A percentile compares a stretch with the other conserved stretches of the same genome.
Evolutionary conservation across 495 filamentous ascomycete genomes (phyloP).

Genomic region (Tuber indicum): DNA sequence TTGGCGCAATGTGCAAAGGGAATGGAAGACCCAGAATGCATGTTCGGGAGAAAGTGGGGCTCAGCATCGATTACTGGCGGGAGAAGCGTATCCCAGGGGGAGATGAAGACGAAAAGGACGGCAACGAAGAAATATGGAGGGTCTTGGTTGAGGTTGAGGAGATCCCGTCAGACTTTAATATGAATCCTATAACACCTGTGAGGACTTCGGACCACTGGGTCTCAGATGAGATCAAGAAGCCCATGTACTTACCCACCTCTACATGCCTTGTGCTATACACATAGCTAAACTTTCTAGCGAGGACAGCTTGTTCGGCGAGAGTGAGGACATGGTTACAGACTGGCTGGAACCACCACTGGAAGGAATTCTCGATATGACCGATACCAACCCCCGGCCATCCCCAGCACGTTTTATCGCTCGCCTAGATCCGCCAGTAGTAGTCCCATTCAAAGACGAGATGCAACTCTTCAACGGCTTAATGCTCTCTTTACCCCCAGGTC

Average conservation of each 20-base stretch:
- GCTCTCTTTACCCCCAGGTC: conserved; percentile 48
- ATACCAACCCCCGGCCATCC: conserved; percentile 44
- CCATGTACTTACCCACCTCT: conserved; percentile 15
- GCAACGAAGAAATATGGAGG: conserved; percentile 51
- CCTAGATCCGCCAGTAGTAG: conserved; percentile 73
- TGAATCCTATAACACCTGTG: conserved; percentile 49
- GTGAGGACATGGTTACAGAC: conserved; percentile 50
- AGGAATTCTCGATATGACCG: conserved; percentile 42
- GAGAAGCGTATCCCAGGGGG: conserved; percentile 50
- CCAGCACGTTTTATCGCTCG: conserved; percentile 75
- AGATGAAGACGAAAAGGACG: conserved; percentile 35
- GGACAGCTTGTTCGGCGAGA: conserved; percentile 45
- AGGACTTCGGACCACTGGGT: conserved; percentile 66
- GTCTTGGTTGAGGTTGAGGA: conserved; percentile 59
- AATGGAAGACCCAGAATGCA: conserved; percentile 79
- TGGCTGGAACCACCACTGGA: conserved; percentile 57
- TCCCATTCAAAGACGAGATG: conserved; percentile 61
- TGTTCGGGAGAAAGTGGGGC: conserved; percentile 60
- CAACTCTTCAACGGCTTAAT: conserved; percentile 67
- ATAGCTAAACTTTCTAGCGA: conserved; percentile 31
- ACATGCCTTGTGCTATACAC: conserved; percentile 5
- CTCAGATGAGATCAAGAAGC: conserved; percentile 52
- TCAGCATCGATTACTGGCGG: conserved; percentile 83
- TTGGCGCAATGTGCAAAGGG: conserved; percentile 56
- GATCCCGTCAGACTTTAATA: conserved; percentile 45